A percentile compares a stretch with the other conserved stretches of the same genome.
These are phyloP conservation scores for Acidiella bohemica DNA, from an alignment of 495 filamentous ascomycete genomes.

Conservation along the genomic window DNA sequence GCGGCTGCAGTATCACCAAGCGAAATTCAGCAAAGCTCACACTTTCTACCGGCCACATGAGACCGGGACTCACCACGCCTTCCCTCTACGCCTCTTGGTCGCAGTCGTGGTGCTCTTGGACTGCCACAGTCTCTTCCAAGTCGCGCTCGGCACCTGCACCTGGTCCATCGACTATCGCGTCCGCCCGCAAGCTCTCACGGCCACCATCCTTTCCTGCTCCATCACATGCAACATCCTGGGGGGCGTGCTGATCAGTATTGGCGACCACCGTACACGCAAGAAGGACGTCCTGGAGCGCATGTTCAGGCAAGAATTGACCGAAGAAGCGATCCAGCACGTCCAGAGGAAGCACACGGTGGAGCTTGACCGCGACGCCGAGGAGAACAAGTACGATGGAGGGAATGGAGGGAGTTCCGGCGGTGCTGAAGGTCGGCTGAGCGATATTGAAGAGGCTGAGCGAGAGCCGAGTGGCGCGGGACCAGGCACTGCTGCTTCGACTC, in stretches of 20 bases:
- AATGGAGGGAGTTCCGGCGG: too few relatives aligned
- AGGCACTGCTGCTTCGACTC: too few relatives aligned
- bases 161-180: constrained; percentile 53
- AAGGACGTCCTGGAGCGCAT: constrained; percentile 68
- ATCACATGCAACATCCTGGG: constrained; percentile 59
- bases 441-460: too few relatives aligned
- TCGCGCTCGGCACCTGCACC: constrained; percentile 59
- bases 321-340: constrained; percentile 49
- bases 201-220: constrained; percentile 63
- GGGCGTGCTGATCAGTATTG: constrained; percentile 57
- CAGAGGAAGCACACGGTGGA: constrained; percentile 1
- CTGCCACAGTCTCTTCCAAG: constrained; percentile 59
- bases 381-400: too few relatives aligned
- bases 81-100: constrained; percentile 55
- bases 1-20: constrained; percentile 55
- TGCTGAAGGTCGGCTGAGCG: too few relatives aligned
- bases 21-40: constrained; percentile 60
- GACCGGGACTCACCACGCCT: constrained; percentile 64
- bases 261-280: constrained; percentile 60
- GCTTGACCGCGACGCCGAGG: too few relatives aligned
- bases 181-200: constrained; percentile 56
- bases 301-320: constrained; percentile 57
- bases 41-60: constrained; percentile 81
- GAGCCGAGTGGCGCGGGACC: too few relatives aligned
- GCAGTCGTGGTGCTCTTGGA: constrained; percentile 63